phyloP scores from a whole-genome alignment of 306 rosid genomes.

The Argentina anserina region DNA sequence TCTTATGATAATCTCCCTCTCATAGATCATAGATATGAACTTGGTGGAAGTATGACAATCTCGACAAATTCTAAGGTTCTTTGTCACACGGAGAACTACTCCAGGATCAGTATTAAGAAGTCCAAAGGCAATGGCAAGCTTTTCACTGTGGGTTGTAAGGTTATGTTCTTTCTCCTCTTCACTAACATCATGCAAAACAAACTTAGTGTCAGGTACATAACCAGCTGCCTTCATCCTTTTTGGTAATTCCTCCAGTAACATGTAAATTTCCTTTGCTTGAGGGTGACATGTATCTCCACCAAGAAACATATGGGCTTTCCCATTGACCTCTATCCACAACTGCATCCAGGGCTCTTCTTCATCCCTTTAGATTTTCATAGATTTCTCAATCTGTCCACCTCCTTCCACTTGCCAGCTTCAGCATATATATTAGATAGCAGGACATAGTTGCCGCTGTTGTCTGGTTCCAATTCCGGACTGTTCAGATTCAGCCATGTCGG shows the following conservation, averaged over 20 bases:
- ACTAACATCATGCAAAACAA: constrained; percentile 28
- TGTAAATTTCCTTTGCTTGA: constrained; percentile 22
- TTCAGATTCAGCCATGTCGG: constrained; percentile 22
- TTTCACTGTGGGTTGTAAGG: constrained; percentile 28
- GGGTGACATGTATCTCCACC: constrained; percentile 30
- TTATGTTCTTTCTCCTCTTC: constrained; percentile 33
- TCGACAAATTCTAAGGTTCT: constrained; percentile 29
- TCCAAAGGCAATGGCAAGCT: constrained; percentile 33
- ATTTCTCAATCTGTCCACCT: constrained; percentile 22
- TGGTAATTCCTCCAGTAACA: constrained; percentile 19
- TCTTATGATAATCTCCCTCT: constrained; percentile 25
- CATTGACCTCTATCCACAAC: constrained; percentile 32
- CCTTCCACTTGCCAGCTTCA: constrained; percentile 28
- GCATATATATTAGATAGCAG: constrained; percentile 32
- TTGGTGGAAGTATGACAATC: constrained; percentile 30
- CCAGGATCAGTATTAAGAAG: constrained; percentile 26
- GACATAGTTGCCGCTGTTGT: constrained; percentile 28
- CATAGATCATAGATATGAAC: constrained; percentile 17
- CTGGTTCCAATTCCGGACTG: constrained; percentile 27
- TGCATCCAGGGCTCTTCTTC: constrained; percentile 34
- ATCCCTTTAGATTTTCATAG: constrained; percentile 12
- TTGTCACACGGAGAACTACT: constrained; percentile 21
- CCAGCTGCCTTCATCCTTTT: constrained; percentile 25
- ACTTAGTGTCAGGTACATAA: constrained; percentile 25
- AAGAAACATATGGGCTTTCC: constrained; percentile 28